These are phyloP conservation scores for Triticum urartu DNA, from an alignment of 176 grass and related monocot species.

Conservation along the genomic window DNA sequence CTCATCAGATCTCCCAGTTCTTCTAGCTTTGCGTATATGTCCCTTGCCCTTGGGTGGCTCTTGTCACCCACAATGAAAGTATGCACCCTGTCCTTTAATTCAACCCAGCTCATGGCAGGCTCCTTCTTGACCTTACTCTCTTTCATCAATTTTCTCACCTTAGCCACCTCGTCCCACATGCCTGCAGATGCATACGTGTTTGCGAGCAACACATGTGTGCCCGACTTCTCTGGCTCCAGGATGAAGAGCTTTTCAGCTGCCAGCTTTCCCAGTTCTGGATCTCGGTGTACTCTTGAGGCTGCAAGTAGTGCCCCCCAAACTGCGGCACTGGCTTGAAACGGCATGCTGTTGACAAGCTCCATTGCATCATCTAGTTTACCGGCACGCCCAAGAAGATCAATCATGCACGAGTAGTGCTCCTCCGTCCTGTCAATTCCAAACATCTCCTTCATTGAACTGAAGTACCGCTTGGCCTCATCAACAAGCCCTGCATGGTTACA, in stretches of 20 bases:
- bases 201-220: constrained; percentile 76
- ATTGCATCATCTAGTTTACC: constrained; percentile 78
- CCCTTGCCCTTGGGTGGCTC: constrained; percentile 50
- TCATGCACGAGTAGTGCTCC: constrained; percentile 85
- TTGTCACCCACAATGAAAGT: constrained; percentile 82
- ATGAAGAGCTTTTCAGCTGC: constrained; percentile 73
- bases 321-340: constrained; percentile 63
- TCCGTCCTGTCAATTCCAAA: constrained; percentile 73
- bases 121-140: constrained; percentile 67
- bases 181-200: constrained; percentile 78
- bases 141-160: constrained; percentile 72
- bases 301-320: constrained; percentile 79
- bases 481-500: constrained; percentile 84
- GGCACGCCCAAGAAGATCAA: constrained; percentile 83
- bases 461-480: constrained; percentile 66
- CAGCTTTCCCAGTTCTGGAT: constrained; percentile 58
- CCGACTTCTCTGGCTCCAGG: constrained; percentile 79
- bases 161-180: constrained; percentile 66
- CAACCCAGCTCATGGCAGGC: constrained; percentile 92
- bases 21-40: constrained; percentile 88
- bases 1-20: constrained; percentile 76
- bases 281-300: constrained; percentile 62
- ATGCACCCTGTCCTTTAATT: constrained; percentile 77
- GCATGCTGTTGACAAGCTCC: constrained; percentile 72
- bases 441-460: constrained; percentile 74